phyloP scores from a whole-genome alignment of 768 basidiomycete genomes.

The Paxillus ammoniavirescens region DNA sequence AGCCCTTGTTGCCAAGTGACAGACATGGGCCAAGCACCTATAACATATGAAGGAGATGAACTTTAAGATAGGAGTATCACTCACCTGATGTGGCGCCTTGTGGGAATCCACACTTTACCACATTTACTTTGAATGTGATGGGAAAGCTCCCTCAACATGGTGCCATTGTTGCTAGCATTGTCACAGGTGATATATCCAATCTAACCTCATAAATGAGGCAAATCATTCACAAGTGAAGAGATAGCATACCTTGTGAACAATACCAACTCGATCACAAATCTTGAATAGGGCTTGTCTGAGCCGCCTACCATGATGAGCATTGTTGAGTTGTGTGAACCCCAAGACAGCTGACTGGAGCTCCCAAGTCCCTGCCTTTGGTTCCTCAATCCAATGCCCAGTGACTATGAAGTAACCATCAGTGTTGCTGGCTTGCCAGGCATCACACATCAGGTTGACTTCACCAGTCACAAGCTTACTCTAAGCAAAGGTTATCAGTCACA shows the following conservation, averaged over 20 bases:
- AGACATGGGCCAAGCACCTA: constrained; percentile 22
- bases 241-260: constrained; percentile 28
- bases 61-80: too few relatives aligned
- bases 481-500: not conserved
- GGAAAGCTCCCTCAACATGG: constrained; percentile 1
- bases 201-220: constrained; percentile 11
- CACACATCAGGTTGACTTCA: constrained; percentile 34
- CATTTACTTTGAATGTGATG: constrained; percentile 13
- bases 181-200: constrained; percentile 35
- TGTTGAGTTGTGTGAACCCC: constrained; percentile 38
- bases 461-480: constrained; percentile 17
- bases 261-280: constrained; percentile 26
- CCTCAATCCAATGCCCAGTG: constrained; percentile 11
- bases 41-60: constrained; percentile 19
- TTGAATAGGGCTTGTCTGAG: constrained; percentile 34
- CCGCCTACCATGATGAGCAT: constrained; percentile 32
- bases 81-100: too few relatives aligned
- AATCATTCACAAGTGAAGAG: constrained; percentile 15
- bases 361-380: constrained; percentile 25
- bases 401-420: constrained; percentile 38
- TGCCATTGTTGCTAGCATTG: constrained; percentile 8
- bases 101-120: too few relatives aligned
- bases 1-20: constrained; percentile 25
- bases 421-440: constrained; percentile 42
- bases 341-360: constrained; percentile 13